phyloP scores from a whole-genome alignment of 148 eudicot species.

The Mesembryanthemum crystallinum region DNA sequence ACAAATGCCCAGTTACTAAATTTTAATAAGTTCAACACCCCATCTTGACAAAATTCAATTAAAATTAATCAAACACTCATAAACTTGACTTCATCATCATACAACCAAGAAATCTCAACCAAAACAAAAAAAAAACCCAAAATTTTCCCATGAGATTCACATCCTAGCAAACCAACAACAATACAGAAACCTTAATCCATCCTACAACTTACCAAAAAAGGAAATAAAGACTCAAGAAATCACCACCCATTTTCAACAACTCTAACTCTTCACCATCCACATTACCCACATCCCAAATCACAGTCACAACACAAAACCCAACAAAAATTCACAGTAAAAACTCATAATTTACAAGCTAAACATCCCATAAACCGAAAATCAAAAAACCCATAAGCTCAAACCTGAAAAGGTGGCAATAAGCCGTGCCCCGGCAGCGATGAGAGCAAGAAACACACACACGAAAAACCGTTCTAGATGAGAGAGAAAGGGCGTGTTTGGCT shows the following conservation, averaged over 20 bases:
- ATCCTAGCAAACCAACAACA: not conserved
- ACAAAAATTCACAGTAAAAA: not conserved
- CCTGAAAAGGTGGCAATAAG: slow-evolving; percentile 8
- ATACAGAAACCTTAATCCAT: not conserved
- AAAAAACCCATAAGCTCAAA: slow-evolving; percentile 1
- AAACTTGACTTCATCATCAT: not conserved
- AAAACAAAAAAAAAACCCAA: not conserved
- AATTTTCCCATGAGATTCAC: not conserved
- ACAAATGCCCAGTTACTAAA: not conserved
- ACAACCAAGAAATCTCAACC: not conserved
- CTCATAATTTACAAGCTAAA: not conserved
- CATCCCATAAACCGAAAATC: not conserved
- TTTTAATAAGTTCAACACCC: not conserved
- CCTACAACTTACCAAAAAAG: not conserved
- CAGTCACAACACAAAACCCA: not conserved
- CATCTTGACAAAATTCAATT: no score
- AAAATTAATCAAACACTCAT: no score
- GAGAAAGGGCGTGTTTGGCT: slow-evolving; percentile 13
- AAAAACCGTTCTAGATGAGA: not conserved
- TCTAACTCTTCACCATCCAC: not conserved
- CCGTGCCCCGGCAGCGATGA: not conserved
- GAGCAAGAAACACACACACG: not conserved
- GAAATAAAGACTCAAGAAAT: not conserved
- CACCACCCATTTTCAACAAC: not conserved
- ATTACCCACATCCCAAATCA: slow-evolving; percentile 7